A percentile compares a stretch with the other conserved stretches of the same genome.
Conservation (phyloP, 192 early-diverging fungal genomes). For the Mortierella hygrophila region DNA sequence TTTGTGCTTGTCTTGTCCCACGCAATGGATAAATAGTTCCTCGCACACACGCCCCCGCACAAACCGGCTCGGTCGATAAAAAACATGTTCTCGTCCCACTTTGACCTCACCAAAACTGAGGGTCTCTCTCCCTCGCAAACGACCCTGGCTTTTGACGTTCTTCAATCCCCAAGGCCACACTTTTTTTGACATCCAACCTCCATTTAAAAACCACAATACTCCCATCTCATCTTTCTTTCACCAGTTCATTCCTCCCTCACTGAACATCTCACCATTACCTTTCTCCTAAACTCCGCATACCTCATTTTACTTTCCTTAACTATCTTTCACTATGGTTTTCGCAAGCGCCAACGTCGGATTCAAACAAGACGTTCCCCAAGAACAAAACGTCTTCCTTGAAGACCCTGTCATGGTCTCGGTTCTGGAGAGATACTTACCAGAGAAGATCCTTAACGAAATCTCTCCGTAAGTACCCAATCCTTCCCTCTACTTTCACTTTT, state of each 20-base stretch:
- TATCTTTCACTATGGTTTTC: conserved; percentile 33
- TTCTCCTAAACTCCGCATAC: neutral
- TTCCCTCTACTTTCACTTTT: conserved; percentile 4
- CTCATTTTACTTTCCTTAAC: neutral
- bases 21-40: neutral
- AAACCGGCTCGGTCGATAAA: neutral
- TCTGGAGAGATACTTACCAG: conserved; percentile 62
- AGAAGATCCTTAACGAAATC: conserved; percentile 54
- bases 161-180: neutral
- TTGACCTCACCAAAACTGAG: neutral
- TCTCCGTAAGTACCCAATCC: conserved; percentile 55
- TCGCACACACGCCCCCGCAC: neutral
- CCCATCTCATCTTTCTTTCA: neutral
- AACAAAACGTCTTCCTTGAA: conserved; percentile 46
- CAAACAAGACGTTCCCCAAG: conserved; percentile 47
- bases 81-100: neutral
- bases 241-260: neutral
- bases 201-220: neutral
- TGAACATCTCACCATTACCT: neutral
- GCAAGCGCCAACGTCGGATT: conserved; percentile 42
- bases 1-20: neutral
- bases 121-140: neutral
- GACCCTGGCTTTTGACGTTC: neutral
- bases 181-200: conserved; percentile 4
- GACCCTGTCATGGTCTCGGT: conserved; percentile 64